phyloP scores from a whole-genome alignment of 2,329 filamentous ascomycete genomes.

The Fusarium tjaetaba region DNA sequence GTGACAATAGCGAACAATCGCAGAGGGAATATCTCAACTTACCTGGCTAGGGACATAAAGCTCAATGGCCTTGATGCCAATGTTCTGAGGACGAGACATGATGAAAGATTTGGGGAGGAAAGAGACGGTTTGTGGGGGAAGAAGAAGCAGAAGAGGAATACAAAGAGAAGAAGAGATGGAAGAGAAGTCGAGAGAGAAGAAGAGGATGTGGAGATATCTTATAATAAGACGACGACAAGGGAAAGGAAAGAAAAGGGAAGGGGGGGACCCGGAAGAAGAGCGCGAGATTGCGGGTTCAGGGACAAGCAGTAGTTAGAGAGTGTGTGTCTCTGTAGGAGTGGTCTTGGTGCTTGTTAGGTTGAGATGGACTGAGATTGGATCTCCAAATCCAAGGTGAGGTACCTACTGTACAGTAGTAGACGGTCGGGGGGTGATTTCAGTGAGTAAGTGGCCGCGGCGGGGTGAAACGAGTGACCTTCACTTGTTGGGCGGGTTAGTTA shows the following conservation, averaged over 20 bases:
- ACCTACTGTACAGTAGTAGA: background rate
- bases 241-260: conserved; percentile 9
- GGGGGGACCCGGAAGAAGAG: conserved; percentile 34
- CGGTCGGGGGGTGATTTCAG: conserved; percentile 20
- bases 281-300: conserved; percentile 40
- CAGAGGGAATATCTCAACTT: conserved; percentile 47
- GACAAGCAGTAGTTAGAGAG: background rate
- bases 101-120: conserved; percentile 40
- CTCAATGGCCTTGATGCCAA: conserved; percentile 93
- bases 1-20: conserved; percentile 6
- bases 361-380: conserved; percentile 38
- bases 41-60: conserved; percentile 90
- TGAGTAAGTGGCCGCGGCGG: conserved; percentile 14
- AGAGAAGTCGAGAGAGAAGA: conserved; percentile 27
- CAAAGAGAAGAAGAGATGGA: conserved; percentile 27
- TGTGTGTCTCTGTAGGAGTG: background rate
- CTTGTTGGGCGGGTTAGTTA: conserved; percentile 37
- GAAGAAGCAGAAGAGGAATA: conserved; percentile 19
- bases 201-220: conserved; percentile 29
- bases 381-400: conserved; percentile 27
- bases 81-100: conserved; percentile 86
- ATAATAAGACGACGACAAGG: conserved; percentile 26
- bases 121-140: conserved; percentile 12
- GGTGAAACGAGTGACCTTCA: conserved; percentile 32
- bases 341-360: conserved; percentile 1